Percentiles rank a stretch among this genome's conserved stretches.
Conservation (phyloP, 192 early-diverging fungal genomes). For the Rhizophagus sp. region DNA sequence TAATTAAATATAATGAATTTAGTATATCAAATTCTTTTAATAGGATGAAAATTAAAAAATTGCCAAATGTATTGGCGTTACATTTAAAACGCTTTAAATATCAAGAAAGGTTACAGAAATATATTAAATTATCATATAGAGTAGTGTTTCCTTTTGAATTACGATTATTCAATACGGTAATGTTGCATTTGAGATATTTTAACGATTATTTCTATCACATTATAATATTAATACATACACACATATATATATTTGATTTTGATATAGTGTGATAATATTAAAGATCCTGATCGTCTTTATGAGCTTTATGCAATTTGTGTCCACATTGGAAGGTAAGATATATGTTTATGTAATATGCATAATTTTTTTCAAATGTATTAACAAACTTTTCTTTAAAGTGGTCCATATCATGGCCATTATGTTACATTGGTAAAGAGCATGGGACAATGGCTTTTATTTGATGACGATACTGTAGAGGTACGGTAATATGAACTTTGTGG, state of each 20-base stretch:
- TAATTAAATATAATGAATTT: slow-evolving; percentile 4
- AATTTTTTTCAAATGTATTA: neutral
- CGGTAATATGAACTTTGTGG: neutral
- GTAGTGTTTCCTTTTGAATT: slow-evolving; percentile 95
- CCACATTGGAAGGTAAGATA: slow-evolving; percentile 81
- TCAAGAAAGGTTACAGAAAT: slow-evolving; percentile 85
- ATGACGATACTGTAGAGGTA: slow-evolving; percentile 95
- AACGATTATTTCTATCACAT: neutral
- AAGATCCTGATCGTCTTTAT: slow-evolving; percentile 85
- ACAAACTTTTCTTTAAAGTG: slow-evolving; percentile 48
- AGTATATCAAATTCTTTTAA: neutral
- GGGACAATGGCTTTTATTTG: slow-evolving; percentile 91
- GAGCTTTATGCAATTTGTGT: slow-evolving; percentile 88
- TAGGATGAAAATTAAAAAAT: slow-evolving; percentile 92
- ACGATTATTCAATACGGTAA: slow-evolving; percentile 89
- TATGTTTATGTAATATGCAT: slow-evolving; percentile 1
- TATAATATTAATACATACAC: neutral
- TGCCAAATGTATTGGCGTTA: slow-evolving; percentile 93
- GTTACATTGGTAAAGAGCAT: slow-evolving; percentile 85
- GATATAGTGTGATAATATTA: slow-evolving; percentile 73
- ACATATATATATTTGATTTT: slow-evolving; percentile 16
- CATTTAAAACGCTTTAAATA: slow-evolving; percentile 99
- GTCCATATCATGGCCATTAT: slow-evolving; percentile 97
- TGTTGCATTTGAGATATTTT: slow-evolving; percentile 36
- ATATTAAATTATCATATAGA: slow-evolving; percentile 93